phyloP scores from a whole-genome alignment of 2,329 filamentous ascomycete species.

The Penicillium vulpinum region DNA sequence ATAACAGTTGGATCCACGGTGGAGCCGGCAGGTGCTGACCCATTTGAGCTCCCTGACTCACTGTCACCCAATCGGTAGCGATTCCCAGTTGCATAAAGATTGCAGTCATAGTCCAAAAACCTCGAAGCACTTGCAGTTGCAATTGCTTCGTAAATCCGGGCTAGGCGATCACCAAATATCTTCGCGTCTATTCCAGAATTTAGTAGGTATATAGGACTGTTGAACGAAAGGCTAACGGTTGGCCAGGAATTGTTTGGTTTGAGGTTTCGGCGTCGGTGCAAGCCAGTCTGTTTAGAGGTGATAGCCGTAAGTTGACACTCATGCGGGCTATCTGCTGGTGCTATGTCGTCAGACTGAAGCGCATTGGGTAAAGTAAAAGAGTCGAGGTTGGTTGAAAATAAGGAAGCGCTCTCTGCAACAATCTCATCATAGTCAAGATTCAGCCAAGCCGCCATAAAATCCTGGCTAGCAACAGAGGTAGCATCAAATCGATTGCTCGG shows the following conservation, averaged over 20 bases:
- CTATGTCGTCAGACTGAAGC: not conserved
- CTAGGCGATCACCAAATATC: conserved; percentile 19
- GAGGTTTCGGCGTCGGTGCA: not conserved
- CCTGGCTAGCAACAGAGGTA: not conserved
- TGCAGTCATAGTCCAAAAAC: conserved; percentile 24
- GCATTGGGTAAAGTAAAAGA: not conserved
- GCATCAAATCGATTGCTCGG: not conserved
- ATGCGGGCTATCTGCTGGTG: not conserved
- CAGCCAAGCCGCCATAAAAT: conserved; percentile 12
- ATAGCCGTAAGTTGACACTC: not conserved
- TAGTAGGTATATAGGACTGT: conserved; percentile 25
- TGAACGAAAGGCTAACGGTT: conserved; percentile 10
- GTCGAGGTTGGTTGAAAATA: not conserved
- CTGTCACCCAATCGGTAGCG: conserved; percentile 17
- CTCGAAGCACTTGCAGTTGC: conserved; percentile 19
- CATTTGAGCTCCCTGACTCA: not conserved
- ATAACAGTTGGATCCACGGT: not conserved
- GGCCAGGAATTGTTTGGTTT: not conserved
- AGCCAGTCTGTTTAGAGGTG: not conserved
- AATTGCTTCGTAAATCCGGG: conserved; percentile 23
- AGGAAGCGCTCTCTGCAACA: not conserved
- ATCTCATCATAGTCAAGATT: conserved; percentile 9
- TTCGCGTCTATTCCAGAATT: conserved; percentile 22
- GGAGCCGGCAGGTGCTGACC: not conserved
- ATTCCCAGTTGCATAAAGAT: conserved; percentile 17